Evolutionary conservation across 257 asterid genomes (phyloP), one percentile per base, ranked within the genome.

Genomic region (Asclepias syriaca): DNA sequence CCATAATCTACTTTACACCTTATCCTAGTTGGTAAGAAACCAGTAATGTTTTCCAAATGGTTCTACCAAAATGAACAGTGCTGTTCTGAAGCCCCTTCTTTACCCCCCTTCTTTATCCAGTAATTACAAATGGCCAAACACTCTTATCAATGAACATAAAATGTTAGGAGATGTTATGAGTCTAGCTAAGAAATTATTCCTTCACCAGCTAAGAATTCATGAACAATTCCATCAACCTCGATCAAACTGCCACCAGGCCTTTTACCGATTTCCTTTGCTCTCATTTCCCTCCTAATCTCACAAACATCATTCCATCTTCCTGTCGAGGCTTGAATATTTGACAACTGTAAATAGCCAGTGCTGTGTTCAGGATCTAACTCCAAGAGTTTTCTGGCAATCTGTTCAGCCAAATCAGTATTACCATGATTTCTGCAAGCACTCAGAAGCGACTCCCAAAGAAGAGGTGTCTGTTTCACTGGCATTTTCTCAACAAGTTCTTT

Each of bases 151-250:
- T 53, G 66, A 54, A 40, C 72, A 66, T 19, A 24, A 34, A 51
- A 34, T 34, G 1, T 37, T 27, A 54, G 43, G 43, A 53, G 61
- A 73, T 10, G 27, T 40, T 2, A 19, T 18, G 15, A 16, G 1
- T 58, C 68, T 53, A 15, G 68, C 55, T 65, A 57, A 57, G 40
- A 56, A 53, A 77, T 72, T 8, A 83, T 72, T 64, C 82, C 84
- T 75, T 80, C 75, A 43, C 87, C 84, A 53, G 84, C 83, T 76
- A 83, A 80, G 73, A 83, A 80, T 75, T 80, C 80, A 0, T 64
- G 80, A 59, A 80, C 82, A 57, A 50, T 65, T 58, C 87, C 87
- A 58, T 80, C 82, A 56, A 80, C 71, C 76, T 80, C 87, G 59
- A 80, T 80, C 81, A 65, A 45, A 70, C 87, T 80, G 46, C 79